Conservation (phyloP, 192 early-diverging fungal genomes). For the Phycomyces blakesleeanus region DNA sequence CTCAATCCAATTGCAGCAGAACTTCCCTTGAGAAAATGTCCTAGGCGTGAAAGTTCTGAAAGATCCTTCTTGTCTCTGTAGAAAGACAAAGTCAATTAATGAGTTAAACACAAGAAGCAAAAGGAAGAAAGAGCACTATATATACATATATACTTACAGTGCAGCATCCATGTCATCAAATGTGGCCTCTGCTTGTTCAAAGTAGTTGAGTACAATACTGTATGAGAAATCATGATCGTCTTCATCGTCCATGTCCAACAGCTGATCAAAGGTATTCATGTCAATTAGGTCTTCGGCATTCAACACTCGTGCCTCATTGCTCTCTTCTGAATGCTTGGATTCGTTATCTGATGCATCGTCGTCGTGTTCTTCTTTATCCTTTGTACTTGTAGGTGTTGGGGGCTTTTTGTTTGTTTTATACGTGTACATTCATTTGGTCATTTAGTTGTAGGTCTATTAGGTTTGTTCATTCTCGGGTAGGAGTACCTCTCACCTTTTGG, state of each 20-base stretch:
- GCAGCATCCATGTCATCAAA: conserved; percentile 73
- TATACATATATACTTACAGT: conserved; percentile 57
- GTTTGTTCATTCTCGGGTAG: too few relatives aligned
- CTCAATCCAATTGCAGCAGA: conserved; percentile 82
- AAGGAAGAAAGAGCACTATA: background rate
- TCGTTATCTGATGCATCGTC: background rate
- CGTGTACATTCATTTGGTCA: background rate
- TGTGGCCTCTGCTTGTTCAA: conserved; percentile 78
- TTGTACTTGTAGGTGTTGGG: background rate
- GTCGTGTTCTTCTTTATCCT: background rate
- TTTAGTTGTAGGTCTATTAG: too few relatives aligned
- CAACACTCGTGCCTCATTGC: conserved; percentile 6
- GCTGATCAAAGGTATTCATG: conserved; percentile 79
- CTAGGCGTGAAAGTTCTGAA: conserved; percentile 66
- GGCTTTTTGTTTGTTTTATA: background rate
- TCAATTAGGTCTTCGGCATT: conserved; percentile 65
- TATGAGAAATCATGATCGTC: conserved; percentile 77
- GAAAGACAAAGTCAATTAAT: background rate
- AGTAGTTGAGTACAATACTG: conserved; percentile 75
- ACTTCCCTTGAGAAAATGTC: conserved; percentile 91
- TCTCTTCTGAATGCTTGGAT: background rate
- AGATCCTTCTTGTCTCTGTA: conserved; percentile 58
- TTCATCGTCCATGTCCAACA: conserved; percentile 91
- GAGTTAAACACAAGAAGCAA: background rate
- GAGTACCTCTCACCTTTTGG: background rate